These are phyloP conservation scores for Lanzia echinophila DNA, from an alignment of 2,329 filamentous ascomycete genomes.

Conservation along the genomic window DNA sequence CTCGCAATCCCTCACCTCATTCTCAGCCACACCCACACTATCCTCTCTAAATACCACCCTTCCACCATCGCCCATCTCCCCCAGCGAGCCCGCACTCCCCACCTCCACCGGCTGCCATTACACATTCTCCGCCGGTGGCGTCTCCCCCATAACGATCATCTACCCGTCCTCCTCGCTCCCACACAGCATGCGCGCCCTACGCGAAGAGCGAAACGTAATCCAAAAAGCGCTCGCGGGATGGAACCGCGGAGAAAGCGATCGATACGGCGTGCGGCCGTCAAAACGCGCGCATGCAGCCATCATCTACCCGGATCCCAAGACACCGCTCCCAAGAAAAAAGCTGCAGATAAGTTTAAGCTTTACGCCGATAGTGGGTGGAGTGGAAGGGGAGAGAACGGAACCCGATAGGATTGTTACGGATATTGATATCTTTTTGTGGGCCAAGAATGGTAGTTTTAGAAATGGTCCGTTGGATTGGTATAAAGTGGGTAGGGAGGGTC, in stretches of 20 bases:
- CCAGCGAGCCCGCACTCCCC: background rate
- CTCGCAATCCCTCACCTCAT: too few relatives aligned
- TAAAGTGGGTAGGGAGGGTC: background rate
- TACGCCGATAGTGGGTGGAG: background rate
- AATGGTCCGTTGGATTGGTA: background rate
- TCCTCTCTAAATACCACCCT: too few relatives aligned
- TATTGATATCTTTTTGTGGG: background rate
- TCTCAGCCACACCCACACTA: too few relatives aligned
- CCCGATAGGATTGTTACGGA: background rate
- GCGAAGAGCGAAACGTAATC: background rate
- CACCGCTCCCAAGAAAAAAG: background rate
- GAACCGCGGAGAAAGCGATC: background rate
- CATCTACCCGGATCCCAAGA: background rate
- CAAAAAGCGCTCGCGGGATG: background rate
- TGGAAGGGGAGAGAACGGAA: background rate
- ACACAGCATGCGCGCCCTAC: background rate
- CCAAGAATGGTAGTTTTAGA: background rate
- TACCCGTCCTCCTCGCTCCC: background rate
- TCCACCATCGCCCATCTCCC: background rate
- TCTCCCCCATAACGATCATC: background rate
- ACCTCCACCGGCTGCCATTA: background rate
- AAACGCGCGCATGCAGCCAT: background rate
- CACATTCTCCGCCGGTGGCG: background rate
- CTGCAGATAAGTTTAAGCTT: background rate
- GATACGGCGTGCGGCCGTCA: background rate